These are phyloP conservation scores for Malassezia brasiliensis DNA, from an alignment of 1,284 basidiomycete genomes.

Conservation along the genomic window DNA sequence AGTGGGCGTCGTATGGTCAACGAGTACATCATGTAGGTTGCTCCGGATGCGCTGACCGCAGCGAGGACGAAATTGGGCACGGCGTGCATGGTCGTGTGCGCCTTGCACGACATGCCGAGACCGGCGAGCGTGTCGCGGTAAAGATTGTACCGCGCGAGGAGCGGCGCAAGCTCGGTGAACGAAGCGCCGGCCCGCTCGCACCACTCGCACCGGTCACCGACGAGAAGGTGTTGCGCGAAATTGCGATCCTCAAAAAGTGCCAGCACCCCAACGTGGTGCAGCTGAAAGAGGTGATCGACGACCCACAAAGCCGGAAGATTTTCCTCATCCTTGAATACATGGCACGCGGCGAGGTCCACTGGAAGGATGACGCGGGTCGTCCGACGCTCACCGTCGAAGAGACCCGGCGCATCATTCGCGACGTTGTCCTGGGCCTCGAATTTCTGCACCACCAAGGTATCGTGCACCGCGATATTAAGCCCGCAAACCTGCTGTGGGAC, in stretches of 20 bases:
- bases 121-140: conserved; percentile 41
- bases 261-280: conserved; percentile 82
- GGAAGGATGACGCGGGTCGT: conserved; percentile 54
- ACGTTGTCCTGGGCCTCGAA: conserved; percentile 83
- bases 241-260: conserved; percentile 91
- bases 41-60: background rate
- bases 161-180: conserved; percentile 34
- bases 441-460: conserved; percentile 94
- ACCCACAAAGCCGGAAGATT: conserved; percentile 75
- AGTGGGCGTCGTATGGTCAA: conserved; percentile 47
- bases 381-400: conserved; percentile 75
- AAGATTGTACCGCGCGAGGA: conserved; percentile 45
- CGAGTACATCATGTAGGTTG: conserved; percentile 47
- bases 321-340: conserved; percentile 98
- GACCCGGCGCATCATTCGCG: conserved; percentile 74
- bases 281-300: conserved; percentile 90
- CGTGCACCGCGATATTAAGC: conserved; percentile 98
- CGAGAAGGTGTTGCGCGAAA: conserved; percentile 54
- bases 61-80: conserved; percentile 39
- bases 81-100: conserved; percentile 46
- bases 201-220: conserved; percentile 28
- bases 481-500: conserved; percentile 87
- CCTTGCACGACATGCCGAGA: conserved; percentile 37
- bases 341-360: conserved; percentile 83
- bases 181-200: conserved; percentile 15